Base-by-base conservation (phyloP, 768 basidiomycete genomes). In the Ramaria sp. region DNA sequence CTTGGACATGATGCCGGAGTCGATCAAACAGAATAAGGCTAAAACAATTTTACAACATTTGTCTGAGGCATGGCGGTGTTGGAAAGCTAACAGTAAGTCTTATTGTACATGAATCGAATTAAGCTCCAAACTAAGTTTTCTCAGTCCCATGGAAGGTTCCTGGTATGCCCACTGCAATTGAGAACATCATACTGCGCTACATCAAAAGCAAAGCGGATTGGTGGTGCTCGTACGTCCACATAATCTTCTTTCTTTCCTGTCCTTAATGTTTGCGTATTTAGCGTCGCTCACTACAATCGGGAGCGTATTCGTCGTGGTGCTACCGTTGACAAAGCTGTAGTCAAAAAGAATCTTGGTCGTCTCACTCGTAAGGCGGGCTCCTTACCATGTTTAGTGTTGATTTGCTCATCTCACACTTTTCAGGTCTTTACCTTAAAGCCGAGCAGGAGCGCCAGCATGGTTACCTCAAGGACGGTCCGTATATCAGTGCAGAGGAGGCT, bases 1-100 rank as follows among this genome's bases (percentile, higher is more conserved):
- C 61, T 75, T 99, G 61, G 95, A 98, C 73, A 97, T 98, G 95
- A 97, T 98, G 95, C 96, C 96, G 6, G 96, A 98, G 69, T 92
- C 89, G 1, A 94, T 98, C 74, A 94, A 94, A 71, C 92, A 94
- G 70, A 99, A 98, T 72, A 98, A 99, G 74, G 83, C 93, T n/a
- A 99, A 99, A 76, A 98, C 96, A 10, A 98, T 99, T 60, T 65
- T 99, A 65, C 96, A 99, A 67, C 96, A 98, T 67, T 71, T 98
- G 61, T 96, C 94, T 3, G 96, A 98, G 66, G 96, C 95, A 9
- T 98, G 96, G 96, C 78, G 95, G 61, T 97, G 94, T 70, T 92
- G 89, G 89, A 92, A 92, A 68, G 89, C 89, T 3, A 92, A 92
- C 64, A 92, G 80, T 81, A 58, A 61, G 80, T 69, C n/a, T 2